Percentiles rank a stretch among this genome's conserved stretches.
Evolutionary conservation across 345 rosid species (phyloP).

Genomic region (Psidium guajava): DNA sequence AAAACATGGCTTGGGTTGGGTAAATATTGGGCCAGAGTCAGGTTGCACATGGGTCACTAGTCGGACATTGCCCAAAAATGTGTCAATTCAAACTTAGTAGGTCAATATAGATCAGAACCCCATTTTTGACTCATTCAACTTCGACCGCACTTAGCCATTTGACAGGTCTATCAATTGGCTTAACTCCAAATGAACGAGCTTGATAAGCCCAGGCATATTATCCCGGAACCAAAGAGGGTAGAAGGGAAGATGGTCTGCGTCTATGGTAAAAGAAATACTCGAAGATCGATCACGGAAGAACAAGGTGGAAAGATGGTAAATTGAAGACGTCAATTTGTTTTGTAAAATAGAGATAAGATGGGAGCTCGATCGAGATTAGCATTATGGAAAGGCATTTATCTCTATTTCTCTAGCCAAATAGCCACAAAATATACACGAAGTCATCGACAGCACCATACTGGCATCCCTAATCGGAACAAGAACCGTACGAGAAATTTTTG

Average conservation of each 20-base stretch:
- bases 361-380: not conserved
- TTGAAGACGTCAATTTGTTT: too few relatives aligned
- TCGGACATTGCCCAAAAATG: not conserved
- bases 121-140: not conserved
- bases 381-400: not conserved
- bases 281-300: not conserved
- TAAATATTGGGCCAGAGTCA: not conserved
- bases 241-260: not conserved
- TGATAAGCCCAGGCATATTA: not conserved
- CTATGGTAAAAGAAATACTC: not conserved
- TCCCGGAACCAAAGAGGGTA: not conserved
- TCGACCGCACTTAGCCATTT: not conserved
- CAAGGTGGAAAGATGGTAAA: not conserved
- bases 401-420: not conserved
- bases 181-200: not conserved
- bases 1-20: not conserved
- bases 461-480: not conserved
- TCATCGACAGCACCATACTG: not conserved
- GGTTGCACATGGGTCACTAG: not conserved
- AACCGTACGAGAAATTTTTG: not conserved
- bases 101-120: not conserved
- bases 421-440: not conserved
- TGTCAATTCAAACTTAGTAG: not conserved
- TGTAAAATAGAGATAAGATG: not conserved
- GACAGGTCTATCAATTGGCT: accelerated